Conservation (phyloP, 1,284 basidiomycete genomes). For the Cutaneotrichosporon sp. region DNA sequence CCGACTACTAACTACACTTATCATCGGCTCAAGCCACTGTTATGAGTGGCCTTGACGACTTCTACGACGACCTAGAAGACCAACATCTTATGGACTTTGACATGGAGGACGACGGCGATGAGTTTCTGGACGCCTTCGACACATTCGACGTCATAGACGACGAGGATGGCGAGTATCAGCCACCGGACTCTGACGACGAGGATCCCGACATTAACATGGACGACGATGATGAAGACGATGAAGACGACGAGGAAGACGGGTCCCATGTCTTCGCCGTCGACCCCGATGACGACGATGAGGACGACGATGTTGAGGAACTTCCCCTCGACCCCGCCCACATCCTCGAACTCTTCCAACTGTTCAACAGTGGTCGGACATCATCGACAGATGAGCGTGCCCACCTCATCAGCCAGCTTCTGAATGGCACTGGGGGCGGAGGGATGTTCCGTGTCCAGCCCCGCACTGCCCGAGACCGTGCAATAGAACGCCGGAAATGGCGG, state of each 20-base stretch:
- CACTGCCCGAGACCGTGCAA: constrained; percentile 13
- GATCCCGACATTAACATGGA: constrained; percentile 20
- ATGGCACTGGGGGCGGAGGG: constrained; percentile 1
- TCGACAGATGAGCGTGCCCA: constrained; percentile 11
- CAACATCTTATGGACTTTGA: constrained; percentile 15
- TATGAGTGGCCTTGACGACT: neutral
- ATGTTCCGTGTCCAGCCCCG: neutral
- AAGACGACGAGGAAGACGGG: constrained; percentile 9
- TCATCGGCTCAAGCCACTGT: too few species aligned
- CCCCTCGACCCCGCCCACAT: constrained; percentile 2
- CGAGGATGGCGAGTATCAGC: constrained; percentile 26
- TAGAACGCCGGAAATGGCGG: constrained; percentile 9
- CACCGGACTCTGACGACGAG: constrained; percentile 13
- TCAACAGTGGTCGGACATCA: constrained; percentile 19
- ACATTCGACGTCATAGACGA: constrained; percentile 16
- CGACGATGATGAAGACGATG: constrained; percentile 31
- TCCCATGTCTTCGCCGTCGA: constrained; percentile 4
- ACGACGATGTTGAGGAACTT: neutral
- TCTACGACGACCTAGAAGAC: constrained; percentile 18
- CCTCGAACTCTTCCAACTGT: constrained; percentile 21
- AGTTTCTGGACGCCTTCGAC: constrained; percentile 17
- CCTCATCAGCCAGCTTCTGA: constrained; percentile 29
- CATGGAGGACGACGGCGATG: constrained; percentile 17
- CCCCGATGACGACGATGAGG: constrained; percentile 19
- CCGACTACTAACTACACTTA: neutral